Percentiles rank a stretch among this genome's conserved stretches.
Evolutionary conservation across 257 asterid species (phyloP).

Genomic region (Anisodus acutangulus): DNA sequence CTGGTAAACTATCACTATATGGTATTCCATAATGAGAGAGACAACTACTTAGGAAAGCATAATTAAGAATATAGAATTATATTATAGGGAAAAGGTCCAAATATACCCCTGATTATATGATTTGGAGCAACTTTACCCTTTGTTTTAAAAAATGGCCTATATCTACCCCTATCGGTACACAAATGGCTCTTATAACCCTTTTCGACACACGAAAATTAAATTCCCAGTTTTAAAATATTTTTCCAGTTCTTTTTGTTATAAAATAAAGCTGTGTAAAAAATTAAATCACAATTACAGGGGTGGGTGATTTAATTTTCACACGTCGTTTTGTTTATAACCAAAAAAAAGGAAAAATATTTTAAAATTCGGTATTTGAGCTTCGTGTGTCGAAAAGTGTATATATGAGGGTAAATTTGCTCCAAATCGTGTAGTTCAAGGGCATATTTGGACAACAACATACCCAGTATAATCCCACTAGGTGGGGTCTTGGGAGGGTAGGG

Average conservation of each 20-base stretch:
- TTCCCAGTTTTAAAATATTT: not conserved
- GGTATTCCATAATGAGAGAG: not conserved
- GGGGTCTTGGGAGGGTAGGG: no score
- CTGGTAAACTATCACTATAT: not conserved
- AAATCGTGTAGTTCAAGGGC: not conserved
- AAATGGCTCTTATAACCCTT: not conserved
- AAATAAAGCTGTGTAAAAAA: not conserved
- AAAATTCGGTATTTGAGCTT: no score
- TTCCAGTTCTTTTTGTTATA: not conserved
- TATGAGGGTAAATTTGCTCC: not conserved
- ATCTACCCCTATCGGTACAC: not conserved
- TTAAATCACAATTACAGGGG: no score
- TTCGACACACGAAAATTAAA: not conserved
- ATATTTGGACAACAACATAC: not conserved
- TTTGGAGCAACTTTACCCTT: not conserved
- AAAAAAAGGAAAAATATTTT: no score
- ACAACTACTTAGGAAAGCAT: not conserved
- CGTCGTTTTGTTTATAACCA: no score
- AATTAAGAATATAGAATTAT: not conserved
- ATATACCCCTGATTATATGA: not conserved
- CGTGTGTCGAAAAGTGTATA: no score
- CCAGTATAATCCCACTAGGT: no score
- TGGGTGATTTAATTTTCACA: no score
- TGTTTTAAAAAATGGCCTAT: not conserved
- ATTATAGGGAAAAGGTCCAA: not conserved